Evolutionary conservation across 176 grass and related monocot species (phyloP), one percentile per base, ranked within the genome.

Genomic region (Miscanthus lutarioriparius): DNA sequence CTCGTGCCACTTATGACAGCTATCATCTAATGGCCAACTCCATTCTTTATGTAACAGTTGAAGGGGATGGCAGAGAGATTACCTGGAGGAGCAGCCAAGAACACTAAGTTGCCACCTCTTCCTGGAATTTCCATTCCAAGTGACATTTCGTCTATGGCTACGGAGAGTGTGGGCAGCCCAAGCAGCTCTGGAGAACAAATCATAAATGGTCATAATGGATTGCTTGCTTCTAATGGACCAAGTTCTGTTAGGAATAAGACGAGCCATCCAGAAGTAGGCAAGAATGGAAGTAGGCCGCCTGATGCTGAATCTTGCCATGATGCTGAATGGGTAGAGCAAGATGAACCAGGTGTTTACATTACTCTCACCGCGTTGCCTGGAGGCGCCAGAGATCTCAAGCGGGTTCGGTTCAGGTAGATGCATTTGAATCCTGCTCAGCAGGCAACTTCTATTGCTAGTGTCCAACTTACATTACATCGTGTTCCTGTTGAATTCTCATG

Each of bases 241-340:
- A 90, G 36, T 90, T 92, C 89, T 77, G 58, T 75, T 77, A 95
- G 83, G 73, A 86, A 87, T 64, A 80, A 87, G 78, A 43, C 66
- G 53, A 77, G 77, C 22, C 82, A 91, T 82, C 70, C 40, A 70
- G 91, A 95, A 84, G 78, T 71, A 51, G 70, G 28, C 35, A 95
- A 85, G 75, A 98, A 98, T 88, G 93, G 93, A 82, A 89, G 49
- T 76, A 92, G 83, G 40, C 41, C 84, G 30, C 64, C 67, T 32
- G 89, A 90, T 80, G 49, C 82, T 54, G 89, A 89, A 82, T 64
- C 91, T 11, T 86, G 79, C 77, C 87, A 87, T 48, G 91, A 88
- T 75, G 74, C 93, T 67, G 96, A 98, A 90, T 95, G 96, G 93
- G 96, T 98, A 12, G 96, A 98, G 72, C 96, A 98, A 92, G 87